These are phyloP conservation scores for Trichoderma cornu-damae DNA, from an alignment of 2,329 filamentous ascomycete species.

Conservation along the genomic window DNA sequence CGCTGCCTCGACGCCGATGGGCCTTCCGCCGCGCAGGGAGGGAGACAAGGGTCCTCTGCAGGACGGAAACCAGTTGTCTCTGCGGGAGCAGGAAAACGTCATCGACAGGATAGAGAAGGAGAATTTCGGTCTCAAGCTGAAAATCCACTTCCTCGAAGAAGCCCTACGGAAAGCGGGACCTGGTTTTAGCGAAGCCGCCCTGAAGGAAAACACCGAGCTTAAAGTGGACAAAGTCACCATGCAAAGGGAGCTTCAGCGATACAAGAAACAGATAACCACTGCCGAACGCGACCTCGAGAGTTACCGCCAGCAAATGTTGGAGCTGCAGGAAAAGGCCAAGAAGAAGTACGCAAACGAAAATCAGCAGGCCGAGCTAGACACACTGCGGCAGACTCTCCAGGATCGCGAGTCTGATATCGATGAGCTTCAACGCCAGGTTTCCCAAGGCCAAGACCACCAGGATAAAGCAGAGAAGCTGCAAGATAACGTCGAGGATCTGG, in stretches of 20 bases:
- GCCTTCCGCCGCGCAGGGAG: constrained; percentile 58
- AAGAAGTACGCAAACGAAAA: constrained; percentile 67
- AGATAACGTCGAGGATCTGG: constrained; percentile 69
- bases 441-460: constrained; percentile 51
- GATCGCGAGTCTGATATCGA: constrained; percentile 57
- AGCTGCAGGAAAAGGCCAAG: constrained; percentile 77
- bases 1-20: constrained; percentile 74
- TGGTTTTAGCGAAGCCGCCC: constrained; percentile 79
- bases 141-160: constrained; percentile 95
- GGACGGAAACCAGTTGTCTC: constrained; percentile 82
- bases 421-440: constrained; percentile 54
- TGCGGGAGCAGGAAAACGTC: constrained; percentile 91
- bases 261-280: constrained; percentile 74
- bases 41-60: constrained; percentile 65
- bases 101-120: constrained; percentile 97
- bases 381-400: constrained; percentile 51
- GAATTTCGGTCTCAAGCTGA: constrained; percentile 94
- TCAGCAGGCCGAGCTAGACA: constrained; percentile 56
- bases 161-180: constrained; percentile 80
- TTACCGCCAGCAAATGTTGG: constrained; percentile 74
- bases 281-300: constrained; percentile 83
- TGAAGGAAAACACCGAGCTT: constrained; percentile 93
- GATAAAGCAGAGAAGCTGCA: constrained; percentile 62
- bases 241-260: constrained; percentile 78
- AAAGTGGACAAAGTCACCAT: constrained; percentile 90